Evolutionary conservation across 164 flowering plant genomes (phyloP).

Genomic region (Brasenia schreberi): DNA sequence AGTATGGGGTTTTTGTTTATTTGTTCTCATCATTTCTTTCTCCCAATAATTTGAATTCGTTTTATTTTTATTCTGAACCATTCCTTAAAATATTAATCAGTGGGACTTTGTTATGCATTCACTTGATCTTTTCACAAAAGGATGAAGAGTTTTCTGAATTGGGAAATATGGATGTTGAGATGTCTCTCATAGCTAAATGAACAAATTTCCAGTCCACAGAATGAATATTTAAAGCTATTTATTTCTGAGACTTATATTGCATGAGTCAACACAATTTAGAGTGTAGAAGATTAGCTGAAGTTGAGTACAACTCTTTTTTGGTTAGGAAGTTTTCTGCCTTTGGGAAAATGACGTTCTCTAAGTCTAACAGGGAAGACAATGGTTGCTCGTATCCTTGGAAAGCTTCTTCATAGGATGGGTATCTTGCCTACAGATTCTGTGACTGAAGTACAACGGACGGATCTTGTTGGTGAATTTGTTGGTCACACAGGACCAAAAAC

Average conservation of each 20-base stretch:
- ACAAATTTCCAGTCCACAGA: too few species aligned
- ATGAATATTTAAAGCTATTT: too few species aligned
- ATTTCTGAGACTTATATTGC: too few species aligned
- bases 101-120: too few species aligned
- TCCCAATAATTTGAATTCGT: too few species aligned
- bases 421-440: conserved; percentile 91
- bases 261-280: too few species aligned
- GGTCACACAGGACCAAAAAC: conserved; percentile 99
- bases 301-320: neutral
- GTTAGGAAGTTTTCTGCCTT: neutral
- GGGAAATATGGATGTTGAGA: neutral
- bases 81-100: too few species aligned
- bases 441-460: conserved; percentile 95
- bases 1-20: too few species aligned
- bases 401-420: conserved; percentile 85
- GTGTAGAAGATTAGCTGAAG: neutral
- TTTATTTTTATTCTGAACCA: too few species aligned
- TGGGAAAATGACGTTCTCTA: neutral
- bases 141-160: too few species aligned
- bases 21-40: too few species aligned
- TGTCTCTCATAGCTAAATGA: neutral
- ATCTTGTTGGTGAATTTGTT: conserved; percentile 97
- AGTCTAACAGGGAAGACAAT: conserved; percentile 73
- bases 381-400: conserved; percentile 91
- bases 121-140: too few species aligned